Evolutionary conservation across 2,329 filamentous ascomycete genomes (phyloP), one percentile per base, ranked within the genome.

Genomic region (Xylariales sp.): DNA sequence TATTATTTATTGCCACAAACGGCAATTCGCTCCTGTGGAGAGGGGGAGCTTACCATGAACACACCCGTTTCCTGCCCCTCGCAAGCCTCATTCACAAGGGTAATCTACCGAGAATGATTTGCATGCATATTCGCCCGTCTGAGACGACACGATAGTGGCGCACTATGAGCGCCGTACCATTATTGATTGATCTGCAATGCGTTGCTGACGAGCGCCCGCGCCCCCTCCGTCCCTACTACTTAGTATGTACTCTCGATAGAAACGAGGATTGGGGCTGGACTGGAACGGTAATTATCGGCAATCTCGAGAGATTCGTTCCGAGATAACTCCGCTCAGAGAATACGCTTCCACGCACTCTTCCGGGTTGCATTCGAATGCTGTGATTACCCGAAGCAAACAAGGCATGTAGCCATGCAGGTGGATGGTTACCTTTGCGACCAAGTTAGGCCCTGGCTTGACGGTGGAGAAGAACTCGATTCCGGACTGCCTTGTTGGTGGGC

Each of bases 381-480:
- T 73, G 73, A 62, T 66, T 63, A 58, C 43, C 74, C 72, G 66
- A 66, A 65, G 65, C 43, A 64, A 69, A 71, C 68, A 68, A 72
- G 52, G 73, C 67, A 74, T 65, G 67, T 69, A 72, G 70, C 74
- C 72, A 62, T 56, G 39, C 14, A 16, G 48, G 23, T 39, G 18
- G 28, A 34, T 32, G 61, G 39, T 23, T 32, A 50, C 58, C 53
- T 56, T 18, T 34, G 28, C 28, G 30, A 30, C 59, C 61, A 62
- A 69, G 62, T 59, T 60, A 49, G 60, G n/a, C n/a, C n/a, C n/a
- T n/a, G 56, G 41, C 52, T 57, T 28, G 41, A 57, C n/a, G 46
- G 41, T 30, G 14, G 36, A 54, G 18, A 23, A 56, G 34, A 49
- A 45, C 16, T 57, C 30, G 30, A 46, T 45, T 32, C 41, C 52